Percentiles rank a stretch among this genome's conserved stretches.
phyloP scores from a whole-genome alignment of 2,329 filamentous ascomycete genomes.

The Epicoccum nigrum region DNA sequence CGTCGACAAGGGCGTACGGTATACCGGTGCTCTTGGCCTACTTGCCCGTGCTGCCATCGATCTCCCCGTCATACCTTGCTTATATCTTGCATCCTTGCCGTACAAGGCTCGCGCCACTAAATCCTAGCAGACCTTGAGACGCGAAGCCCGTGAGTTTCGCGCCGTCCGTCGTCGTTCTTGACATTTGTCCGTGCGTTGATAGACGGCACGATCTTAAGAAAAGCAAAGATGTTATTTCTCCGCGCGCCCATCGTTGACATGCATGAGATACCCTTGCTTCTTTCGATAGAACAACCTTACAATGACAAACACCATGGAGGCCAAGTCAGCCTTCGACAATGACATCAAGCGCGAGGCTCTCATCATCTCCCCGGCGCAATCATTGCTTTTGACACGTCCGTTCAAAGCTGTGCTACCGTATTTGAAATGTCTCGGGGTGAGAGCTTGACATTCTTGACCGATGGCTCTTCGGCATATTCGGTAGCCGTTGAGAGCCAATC shows the following conservation, averaged over 20 bases:
- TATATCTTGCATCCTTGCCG: slow-evolving; percentile 47
- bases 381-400: slow-evolving; percentile 13
- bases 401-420: slow-evolving; percentile 4
- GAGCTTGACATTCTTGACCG: slow-evolving; percentile 5
- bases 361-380: slow-evolving; percentile 1
- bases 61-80: slow-evolving; percentile 43
- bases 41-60: slow-evolving; percentile 43
- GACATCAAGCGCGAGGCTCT: slow-evolving; percentile 5
- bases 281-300: not conserved
- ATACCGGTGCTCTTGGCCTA: slow-evolving; percentile 24
- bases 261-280: not conserved
- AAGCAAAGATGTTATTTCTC: slow-evolving; percentile 7
- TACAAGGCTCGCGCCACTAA: slow-evolving; percentile 41
- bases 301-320: not conserved
- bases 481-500: slow-evolving; percentile 8
- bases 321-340: not conserved
- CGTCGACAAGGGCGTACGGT: slow-evolving; percentile 34
- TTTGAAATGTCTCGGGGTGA: slow-evolving; percentile 8
- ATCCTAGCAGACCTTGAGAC: slow-evolving; percentile 38
- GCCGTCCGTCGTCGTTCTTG: slow-evolving; percentile 17
- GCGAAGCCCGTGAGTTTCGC: slow-evolving; percentile 38
- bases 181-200: slow-evolving; percentile 14
- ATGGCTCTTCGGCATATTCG: slow-evolving; percentile 4
- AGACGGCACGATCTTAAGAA: slow-evolving; percentile 9
- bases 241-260: slow-evolving; percentile 2